phyloP scores from a whole-genome alignment of 768 basidiomycete species.

The Amanita thiersii region DNA sequence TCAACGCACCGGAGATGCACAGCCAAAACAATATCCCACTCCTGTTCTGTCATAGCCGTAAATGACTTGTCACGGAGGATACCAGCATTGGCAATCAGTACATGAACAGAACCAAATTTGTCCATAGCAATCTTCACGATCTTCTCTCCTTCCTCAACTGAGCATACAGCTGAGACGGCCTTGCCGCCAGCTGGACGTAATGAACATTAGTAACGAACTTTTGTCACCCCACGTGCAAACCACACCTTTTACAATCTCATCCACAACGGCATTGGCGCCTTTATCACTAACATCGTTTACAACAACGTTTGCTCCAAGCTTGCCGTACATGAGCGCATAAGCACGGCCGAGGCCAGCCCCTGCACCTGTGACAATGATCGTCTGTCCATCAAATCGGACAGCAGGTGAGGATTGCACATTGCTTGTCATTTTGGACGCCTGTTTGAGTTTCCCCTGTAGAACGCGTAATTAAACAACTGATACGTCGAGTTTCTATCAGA shows the following conservation, averaged over 20 bases:
- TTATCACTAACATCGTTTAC: constrained; percentile 92
- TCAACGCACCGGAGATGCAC: constrained; percentile 64
- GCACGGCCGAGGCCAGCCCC: constrained; percentile 91
- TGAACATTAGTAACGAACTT: not conserved
- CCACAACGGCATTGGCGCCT: constrained; percentile 73
- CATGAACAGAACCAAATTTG: constrained; percentile 81
- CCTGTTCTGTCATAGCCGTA: constrained; percentile 77
- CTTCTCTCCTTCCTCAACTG: constrained; percentile 85
- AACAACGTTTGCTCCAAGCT: constrained; percentile 92
- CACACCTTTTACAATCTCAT: constrained; percentile 77
- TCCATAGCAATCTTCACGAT: constrained; percentile 85
- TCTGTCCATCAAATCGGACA: constrained; percentile 83
- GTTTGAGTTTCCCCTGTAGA: constrained; percentile 47
- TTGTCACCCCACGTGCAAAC: not conserved
- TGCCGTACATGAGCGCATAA: constrained; percentile 88
- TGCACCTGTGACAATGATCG: constrained; percentile 90
- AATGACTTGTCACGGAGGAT: constrained; percentile 93
- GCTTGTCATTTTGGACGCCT: constrained; percentile 50
- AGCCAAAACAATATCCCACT: constrained; percentile 90
- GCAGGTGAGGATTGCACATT: constrained; percentile 64
- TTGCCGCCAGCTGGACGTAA: constrained; percentile 70
- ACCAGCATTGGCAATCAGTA: constrained; percentile 89
- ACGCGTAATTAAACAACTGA: not conserved
- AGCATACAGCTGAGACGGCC: constrained; percentile 74
- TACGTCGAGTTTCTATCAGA: not conserved